Evolutionary conservation across 805 yeast species (phyloP).

Genomic region (Limtongozyma cylindracea): DNA sequence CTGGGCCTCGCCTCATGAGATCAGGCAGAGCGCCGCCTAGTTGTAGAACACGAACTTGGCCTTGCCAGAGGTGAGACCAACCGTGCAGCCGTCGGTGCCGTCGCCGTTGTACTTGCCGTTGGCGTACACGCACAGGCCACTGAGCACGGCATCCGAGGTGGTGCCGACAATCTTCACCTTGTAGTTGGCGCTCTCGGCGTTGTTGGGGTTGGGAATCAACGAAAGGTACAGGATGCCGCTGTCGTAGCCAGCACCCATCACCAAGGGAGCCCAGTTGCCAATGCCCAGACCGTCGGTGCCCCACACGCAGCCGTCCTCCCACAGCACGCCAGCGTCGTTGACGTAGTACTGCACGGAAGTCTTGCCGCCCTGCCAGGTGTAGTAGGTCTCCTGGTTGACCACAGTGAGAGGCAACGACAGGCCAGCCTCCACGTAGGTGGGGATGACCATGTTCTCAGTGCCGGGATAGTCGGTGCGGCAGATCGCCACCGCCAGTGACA

Average conservation of each 20-base stretch:
- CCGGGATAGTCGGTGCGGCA: constrained; percentile 99
- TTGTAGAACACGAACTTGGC: constrained; percentile 72
- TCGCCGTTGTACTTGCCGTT: constrained; percentile 49
- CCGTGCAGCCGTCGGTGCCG: constrained; percentile 82
- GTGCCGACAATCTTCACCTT: constrained; percentile 46
- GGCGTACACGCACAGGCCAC: constrained; percentile 61
- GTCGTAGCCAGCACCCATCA: constrained; percentile 78
- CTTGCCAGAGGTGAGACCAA: constrained; percentile 59
- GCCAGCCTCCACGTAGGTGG: constrained; percentile 64
- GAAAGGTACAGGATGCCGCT: constrained; percentile 53
- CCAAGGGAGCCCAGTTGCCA: constrained; percentile 98
- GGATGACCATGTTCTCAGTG: constrained; percentile 93
- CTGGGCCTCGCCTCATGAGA: too few relatives aligned
- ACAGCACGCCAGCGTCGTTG: constrained; percentile 83
- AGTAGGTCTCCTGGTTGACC: constrained; percentile 58
- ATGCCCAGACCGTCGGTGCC: constrained; percentile 52
- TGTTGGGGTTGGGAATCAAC: constrained; percentile 89
- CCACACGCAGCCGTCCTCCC: constrained; percentile 89
- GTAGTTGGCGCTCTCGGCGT: constrained; percentile 29
- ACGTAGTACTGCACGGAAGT: constrained; percentile 96
- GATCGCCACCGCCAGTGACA: constrained; percentile 48
- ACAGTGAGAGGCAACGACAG: constrained; percentile 40
- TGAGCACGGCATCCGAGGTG: constrained; percentile 23
- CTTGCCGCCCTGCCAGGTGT: constrained; percentile 51
- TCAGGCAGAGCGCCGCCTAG: too few relatives aligned